A percentile compares a stretch with the other conserved stretches of the same genome.
Evolutionary conservation across 495 filamentous ascomycete genomes (phyloP).

Genomic region (Penicillium goetzii): DNA sequence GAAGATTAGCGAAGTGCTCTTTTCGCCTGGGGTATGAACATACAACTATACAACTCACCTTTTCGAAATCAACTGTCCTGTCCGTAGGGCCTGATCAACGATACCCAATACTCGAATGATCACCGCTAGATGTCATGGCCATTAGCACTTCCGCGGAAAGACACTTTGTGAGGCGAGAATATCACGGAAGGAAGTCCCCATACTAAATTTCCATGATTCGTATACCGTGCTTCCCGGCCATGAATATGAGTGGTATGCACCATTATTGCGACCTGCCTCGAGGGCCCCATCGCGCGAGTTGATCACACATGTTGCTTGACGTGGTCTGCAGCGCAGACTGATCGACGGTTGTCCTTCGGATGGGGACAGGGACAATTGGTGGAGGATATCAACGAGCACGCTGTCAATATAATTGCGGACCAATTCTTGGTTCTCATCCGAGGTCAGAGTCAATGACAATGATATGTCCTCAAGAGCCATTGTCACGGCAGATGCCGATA

Average conservation of each 20-base stretch:
- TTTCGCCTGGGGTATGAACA: too few species aligned
- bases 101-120: conserved; percentile 70
- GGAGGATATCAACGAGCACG: conserved; percentile 32
- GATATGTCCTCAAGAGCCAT: conserved; percentile 13
- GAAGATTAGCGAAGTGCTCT: background rate
- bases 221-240: conserved; percentile 63
- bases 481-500: conserved; percentile 1
- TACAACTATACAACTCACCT: conserved; percentile 53
- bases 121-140: conserved; percentile 45
- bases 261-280: conserved; percentile 24
- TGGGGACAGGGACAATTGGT: conserved; percentile 30
- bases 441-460: background rate
- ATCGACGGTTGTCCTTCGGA: conserved; percentile 38
- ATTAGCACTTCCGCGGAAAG: background rate
- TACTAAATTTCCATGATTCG: conserved; percentile 73
- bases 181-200: background rate
- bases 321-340: conserved; percentile 36
- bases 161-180: background rate
- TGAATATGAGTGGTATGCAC: conserved; percentile 36
- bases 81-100: conserved; percentile 67
- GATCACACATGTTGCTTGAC: conserved; percentile 29
- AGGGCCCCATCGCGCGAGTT: conserved; percentile 37
- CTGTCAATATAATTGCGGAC: conserved; percentile 42
- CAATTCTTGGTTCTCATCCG: conserved; percentile 4
- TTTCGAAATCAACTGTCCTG: conserved; percentile 71